Percentiles rank a stretch among this genome's conserved stretches.
phyloP scores from a whole-genome alignment of 2,329 filamentous ascomycete genomes.

The Hypoxylon sp. region DNA sequence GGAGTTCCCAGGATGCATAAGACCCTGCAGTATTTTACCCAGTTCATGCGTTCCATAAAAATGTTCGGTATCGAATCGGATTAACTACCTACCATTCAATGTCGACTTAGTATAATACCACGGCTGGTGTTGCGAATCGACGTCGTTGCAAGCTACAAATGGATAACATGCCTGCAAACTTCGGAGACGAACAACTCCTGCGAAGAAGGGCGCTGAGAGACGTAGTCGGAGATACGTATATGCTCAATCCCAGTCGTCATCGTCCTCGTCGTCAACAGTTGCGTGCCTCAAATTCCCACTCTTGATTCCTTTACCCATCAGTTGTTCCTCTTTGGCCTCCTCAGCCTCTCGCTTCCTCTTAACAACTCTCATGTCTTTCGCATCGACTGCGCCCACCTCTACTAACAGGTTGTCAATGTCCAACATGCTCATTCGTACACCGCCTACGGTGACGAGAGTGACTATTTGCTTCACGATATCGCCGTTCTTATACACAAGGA shows the following conservation, averaged over 20 bases:
- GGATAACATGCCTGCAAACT: slow-evolving; percentile 1
- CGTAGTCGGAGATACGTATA: background rate
- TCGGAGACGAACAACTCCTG: slow-evolving; percentile 6
- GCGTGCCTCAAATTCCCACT: slow-evolving; percentile 63
- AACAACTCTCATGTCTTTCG: slow-evolving; percentile 81
- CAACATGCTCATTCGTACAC: slow-evolving; percentile 76
- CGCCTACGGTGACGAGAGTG: slow-evolving; percentile 84
- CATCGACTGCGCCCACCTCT: slow-evolving; percentile 82
- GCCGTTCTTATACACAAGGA: slow-evolving; percentile 90
- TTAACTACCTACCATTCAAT: slow-evolving; percentile 14
- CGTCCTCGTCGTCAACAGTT: slow-evolving; percentile 58
- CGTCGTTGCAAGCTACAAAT: slow-evolving; percentile 9
- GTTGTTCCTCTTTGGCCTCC: slow-evolving; percentile 70
- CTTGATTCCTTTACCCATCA: slow-evolving; percentile 65
- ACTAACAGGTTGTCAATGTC: slow-evolving; percentile 86
- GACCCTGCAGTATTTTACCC: background rate
- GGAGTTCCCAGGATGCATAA: background rate
- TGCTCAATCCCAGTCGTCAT: slow-evolving; percentile 72
- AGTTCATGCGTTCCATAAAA: slow-evolving; percentile 1
- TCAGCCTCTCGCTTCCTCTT: slow-evolving; percentile 71
- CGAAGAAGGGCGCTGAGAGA: background rate
- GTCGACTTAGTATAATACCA: background rate
- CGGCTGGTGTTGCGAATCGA: slow-evolving; percentile 10
- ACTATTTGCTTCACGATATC: slow-evolving; percentile 93
- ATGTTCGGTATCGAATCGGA: slow-evolving; percentile 17